Evolutionary conservation across 192 early-diverging fungal species (phyloP).

Genomic region (Coemansia sp.): DNA sequence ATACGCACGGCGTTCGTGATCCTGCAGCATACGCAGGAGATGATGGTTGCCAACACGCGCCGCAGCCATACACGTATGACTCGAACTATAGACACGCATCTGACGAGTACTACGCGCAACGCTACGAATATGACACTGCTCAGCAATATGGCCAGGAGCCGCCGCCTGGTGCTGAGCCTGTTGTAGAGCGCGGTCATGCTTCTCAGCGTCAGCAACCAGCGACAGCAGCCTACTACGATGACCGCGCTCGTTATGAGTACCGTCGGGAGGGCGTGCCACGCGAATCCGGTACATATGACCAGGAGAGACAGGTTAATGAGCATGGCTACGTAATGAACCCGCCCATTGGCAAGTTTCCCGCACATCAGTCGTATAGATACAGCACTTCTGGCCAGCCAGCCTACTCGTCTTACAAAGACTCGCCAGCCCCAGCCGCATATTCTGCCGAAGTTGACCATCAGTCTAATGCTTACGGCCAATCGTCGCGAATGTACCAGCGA

Average conservation of each 20-base stretch:
- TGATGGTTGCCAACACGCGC: constrained; percentile 3
- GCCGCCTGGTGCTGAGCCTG: neutral
- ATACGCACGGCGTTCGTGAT: constrained; percentile 12
- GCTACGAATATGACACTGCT: constrained; percentile 14
- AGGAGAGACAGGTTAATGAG: constrained; percentile 3
- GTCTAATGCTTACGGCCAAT: constrained; percentile 19
- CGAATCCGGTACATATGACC: neutral
- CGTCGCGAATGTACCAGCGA: constrained; percentile 34
- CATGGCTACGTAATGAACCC: neutral
- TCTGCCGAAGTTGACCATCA: constrained; percentile 25
- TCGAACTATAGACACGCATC: constrained; percentile 12
- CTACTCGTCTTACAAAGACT: constrained; percentile 18
- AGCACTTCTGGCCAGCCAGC: constrained; percentile 3
- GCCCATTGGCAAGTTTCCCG: neutral
- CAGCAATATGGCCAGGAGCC: constrained; percentile 13
- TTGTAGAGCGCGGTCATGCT: constrained; percentile 9
- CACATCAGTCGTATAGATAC: constrained; percentile 16
- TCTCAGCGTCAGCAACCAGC: constrained; percentile 8
- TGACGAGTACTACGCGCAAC: constrained; percentile 41
- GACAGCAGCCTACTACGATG: constrained; percentile 22
- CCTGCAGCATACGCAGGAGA: constrained; percentile 21
- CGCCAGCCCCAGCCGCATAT: constrained; percentile 12
- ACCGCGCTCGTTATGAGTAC: constrained; percentile 25
- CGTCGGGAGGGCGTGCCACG: constrained; percentile 9
- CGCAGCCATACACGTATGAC: constrained; percentile 19